Conservation (phyloP, 1,139 yeast genomes). For the Kurtzmaniella quercitrusa region DNA sequence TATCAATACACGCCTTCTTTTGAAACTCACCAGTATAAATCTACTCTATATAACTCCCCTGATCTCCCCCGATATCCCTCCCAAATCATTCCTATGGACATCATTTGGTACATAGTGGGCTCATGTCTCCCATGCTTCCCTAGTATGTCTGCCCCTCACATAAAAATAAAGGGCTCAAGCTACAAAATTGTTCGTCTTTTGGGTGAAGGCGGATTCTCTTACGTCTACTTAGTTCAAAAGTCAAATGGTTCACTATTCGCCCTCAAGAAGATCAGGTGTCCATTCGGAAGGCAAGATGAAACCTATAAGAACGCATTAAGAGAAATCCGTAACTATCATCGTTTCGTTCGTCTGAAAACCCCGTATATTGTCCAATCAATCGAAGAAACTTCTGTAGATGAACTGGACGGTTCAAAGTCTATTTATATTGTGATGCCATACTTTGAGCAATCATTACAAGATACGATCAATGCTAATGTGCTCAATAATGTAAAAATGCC, state of each 20-base stretch:
- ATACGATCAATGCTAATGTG: constrained; percentile 60
- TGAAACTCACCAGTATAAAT: too few relatives aligned
- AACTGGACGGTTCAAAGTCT: constrained; percentile 73
- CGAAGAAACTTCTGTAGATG: constrained; percentile 69
- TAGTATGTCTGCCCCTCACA: constrained; percentile 38
- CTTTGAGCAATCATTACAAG: constrained; percentile 70
- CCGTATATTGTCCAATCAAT: constrained; percentile 67
- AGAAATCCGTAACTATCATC: constrained; percentile 72
- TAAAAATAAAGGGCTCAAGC: constrained; percentile 45
- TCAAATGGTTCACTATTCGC: constrained; percentile 56
- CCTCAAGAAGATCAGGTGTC: constrained; percentile 80
- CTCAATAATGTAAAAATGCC: constrained; percentile 50
- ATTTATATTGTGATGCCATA: constrained; percentile 78
- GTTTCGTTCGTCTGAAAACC: constrained; percentile 50
- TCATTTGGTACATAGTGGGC: constrained; percentile 20
- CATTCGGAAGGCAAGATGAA: constrained; percentile 75
- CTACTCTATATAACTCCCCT: background rate
- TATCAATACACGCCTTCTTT: background rate
- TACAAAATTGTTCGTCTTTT: constrained; percentile 63
- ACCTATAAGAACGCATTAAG: constrained; percentile 57
- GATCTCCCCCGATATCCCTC: background rate
- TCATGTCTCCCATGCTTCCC: constrained; percentile 43
- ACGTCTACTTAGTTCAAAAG: constrained; percentile 68
- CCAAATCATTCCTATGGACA: constrained; percentile 18
- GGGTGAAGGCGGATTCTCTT: constrained; percentile 90